Percentiles rank a stretch among this genome's conserved stretches.
phyloP scores from a whole-genome alignment of 495 filamentous ascomycete genomes.

The Copromyces sp. region DNA sequence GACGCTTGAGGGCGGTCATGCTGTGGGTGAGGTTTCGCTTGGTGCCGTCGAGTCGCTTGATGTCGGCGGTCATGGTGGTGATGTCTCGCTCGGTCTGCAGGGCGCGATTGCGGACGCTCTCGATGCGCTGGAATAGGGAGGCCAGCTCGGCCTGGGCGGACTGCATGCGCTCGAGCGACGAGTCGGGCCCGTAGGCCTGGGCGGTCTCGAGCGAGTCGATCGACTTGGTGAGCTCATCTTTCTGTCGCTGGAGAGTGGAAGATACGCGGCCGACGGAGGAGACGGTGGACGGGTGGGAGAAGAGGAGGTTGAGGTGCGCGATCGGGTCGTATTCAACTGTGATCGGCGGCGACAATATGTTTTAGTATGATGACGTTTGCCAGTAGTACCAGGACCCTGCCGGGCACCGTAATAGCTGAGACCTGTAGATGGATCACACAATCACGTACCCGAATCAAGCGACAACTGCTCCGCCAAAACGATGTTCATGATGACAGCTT shows the following conservation, averaged over 20 bases:
- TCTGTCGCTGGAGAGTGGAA: conserved; percentile 59
- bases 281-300: conserved; percentile 83
- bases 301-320: conserved; percentile 85
- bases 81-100: conserved; percentile 90
- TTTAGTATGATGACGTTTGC: neutral
- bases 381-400: neutral
- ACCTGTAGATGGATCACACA: neutral
- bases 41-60: conserved; percentile 92
- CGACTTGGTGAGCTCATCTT: conserved; percentile 74
- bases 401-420: neutral
- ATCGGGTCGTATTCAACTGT: conserved; percentile 90
- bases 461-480: conserved; percentile 28
- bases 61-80: conserved; percentile 98
- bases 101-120: conserved; percentile 81
- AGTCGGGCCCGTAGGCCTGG: conserved; percentile 78
- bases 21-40: conserved; percentile 94
- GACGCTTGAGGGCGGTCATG: conserved; percentile 93
- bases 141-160: conserved; percentile 81
- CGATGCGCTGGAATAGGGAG: conserved; percentile 89
- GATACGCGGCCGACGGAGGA: conserved; percentile 65
- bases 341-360: conserved; percentile 10
- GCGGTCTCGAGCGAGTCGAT: conserved; percentile 67
- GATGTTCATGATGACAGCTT: conserved; percentile 33
- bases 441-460: conserved; percentile 40
- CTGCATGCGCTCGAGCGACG: conserved; percentile 82